Evolutionary conservation across 768 basidiomycete species (phyloP), one percentile per base, ranked within the genome.

Genomic region (Leccinum subtestaceum): DNA sequence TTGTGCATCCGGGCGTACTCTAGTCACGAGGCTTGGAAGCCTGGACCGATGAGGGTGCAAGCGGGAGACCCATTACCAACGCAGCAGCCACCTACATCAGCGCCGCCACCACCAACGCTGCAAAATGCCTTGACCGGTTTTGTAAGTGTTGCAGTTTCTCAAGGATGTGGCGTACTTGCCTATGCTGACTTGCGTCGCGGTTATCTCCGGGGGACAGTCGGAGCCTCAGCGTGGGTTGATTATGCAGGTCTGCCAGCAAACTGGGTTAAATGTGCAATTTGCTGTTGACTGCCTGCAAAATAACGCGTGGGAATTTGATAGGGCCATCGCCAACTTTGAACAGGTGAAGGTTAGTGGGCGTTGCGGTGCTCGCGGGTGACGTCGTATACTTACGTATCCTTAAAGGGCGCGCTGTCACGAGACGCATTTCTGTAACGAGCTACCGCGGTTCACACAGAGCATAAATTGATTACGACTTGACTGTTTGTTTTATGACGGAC

Each of bases 1-100:
- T 84, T 88, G 74, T 85, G 84, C 38, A 77, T 98, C 57, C 88
- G 95, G 45, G 81, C 79, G n/a, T 96, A 92, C 72, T 91, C 93
- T 5, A 89, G 84, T 64, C 84, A 84, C 53, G 86, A 87, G 60
- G 89, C 89, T 19, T 96, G 93, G 88, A 79, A 74, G 63, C 83
- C 84, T 36, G 90, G 92, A 8, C 84, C 86, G 8, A 80, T 94
- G 77, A 77, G 82, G 17, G 87, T 93, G 6, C 88, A 92, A 65
- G 84, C 86, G 23, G 72, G 73, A 51, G 74, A 73, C 15, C 15
- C 58, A 50, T 55, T 69, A 25, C 64, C 65, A 57, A 60, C 60
- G 21, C 65, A 63, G 49, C 65, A 67, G 36, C 67, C 74, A 52
- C 70, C 57, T 19, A 48, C 61, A 17, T 58, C 67, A 49, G 66